Evolutionary conservation across 169 alveolate genomes (phyloP).

Genomic region (Cystoisospora suis): DNA sequence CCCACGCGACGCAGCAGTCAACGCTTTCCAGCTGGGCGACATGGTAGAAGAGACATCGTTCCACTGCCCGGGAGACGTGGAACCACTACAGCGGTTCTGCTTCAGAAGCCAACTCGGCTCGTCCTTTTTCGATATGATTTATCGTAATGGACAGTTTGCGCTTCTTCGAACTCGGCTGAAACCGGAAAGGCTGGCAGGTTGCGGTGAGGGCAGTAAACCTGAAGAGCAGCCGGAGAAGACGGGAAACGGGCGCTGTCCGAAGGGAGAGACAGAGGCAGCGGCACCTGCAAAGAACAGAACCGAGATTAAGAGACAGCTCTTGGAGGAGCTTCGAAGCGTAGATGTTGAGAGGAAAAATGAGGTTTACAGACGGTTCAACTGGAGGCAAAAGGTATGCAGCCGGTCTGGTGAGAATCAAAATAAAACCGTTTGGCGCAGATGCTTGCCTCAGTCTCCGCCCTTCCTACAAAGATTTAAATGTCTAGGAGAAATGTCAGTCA

Average conservation of each 20-base stretch:
- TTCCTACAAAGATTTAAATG: no score
- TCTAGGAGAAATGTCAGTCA: no score
- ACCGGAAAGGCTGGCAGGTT: background rate
- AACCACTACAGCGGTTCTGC: slow-evolving; percentile 35
- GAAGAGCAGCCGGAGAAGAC: background rate
- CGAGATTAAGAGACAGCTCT: background rate
- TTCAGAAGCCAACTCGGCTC: slow-evolving; percentile 64
- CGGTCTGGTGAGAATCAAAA: no score
- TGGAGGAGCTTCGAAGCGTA: background rate
- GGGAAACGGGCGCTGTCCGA: background rate
- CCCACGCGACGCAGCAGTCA: background rate
- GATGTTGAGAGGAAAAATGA: background rate
- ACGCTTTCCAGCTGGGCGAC: slow-evolving; percentile 21
- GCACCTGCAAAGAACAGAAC: background rate
- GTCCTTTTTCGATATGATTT: slow-evolving; percentile 57
- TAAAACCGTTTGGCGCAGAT: no score
- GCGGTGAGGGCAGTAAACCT: background rate
- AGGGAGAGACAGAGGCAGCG: background rate
- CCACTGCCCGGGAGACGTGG: slow-evolving; percentile 9
- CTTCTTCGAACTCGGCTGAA: slow-evolving; percentile 6
- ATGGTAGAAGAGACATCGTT: slow-evolving; percentile 5
- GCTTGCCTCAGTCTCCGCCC: no score
- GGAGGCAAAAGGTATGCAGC: slow-evolving; percentile 40
- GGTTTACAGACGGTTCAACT: slow-evolving; percentile 13
- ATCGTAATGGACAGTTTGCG: slow-evolving; percentile 59